Evolutionary conservation across 306 rosid genomes (phyloP).

Genomic region (Ceratonia siliqua): DNA sequence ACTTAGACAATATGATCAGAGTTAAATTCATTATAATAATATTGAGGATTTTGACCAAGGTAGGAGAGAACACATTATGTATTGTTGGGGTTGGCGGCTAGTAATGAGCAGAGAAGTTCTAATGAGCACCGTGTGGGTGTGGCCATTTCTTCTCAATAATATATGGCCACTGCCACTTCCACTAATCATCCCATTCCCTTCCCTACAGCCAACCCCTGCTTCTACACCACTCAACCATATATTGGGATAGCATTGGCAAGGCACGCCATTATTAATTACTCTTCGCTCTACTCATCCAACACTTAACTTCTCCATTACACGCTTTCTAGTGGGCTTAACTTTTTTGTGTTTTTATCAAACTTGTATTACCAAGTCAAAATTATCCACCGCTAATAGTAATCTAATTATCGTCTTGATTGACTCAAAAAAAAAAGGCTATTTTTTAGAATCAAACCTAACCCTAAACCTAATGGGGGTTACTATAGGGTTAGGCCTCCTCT

Average conservation of each 20-base stretch:
- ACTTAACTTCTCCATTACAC: slow-evolving; percentile 29
- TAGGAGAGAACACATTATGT: slow-evolving; percentile 40
- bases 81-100: slow-evolving; percentile 6
- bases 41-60: slow-evolving; percentile 27
- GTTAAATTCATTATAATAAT: slow-evolving; percentile 25
- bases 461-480: background rate
- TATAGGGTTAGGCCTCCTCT: background rate
- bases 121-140: slow-evolving; percentile 63
- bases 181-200: slow-evolving; percentile 7
- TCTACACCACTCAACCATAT: slow-evolving; percentile 38
- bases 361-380: slow-evolving; percentile 47
- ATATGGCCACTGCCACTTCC: slow-evolving; percentile 34
- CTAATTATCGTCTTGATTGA: slow-evolving; percentile 45
- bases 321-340: slow-evolving; percentile 28
- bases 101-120: slow-evolving; percentile 27
- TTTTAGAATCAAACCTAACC: background rate
- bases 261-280: background rate
- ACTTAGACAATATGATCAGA: too few species aligned
- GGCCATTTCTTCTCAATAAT: slow-evolving; percentile 48
- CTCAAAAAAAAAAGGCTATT: background rate
- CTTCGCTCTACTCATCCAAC: slow-evolving; percentile 23
- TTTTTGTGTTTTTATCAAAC: slow-evolving; percentile 19
- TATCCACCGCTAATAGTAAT: slow-evolving; percentile 46
- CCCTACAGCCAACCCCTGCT: background rate
- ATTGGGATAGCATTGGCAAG: background rate